Base-by-base conservation (phyloP, 352 stramenopile species). In the Globisporangium abappressorium region DNA sequence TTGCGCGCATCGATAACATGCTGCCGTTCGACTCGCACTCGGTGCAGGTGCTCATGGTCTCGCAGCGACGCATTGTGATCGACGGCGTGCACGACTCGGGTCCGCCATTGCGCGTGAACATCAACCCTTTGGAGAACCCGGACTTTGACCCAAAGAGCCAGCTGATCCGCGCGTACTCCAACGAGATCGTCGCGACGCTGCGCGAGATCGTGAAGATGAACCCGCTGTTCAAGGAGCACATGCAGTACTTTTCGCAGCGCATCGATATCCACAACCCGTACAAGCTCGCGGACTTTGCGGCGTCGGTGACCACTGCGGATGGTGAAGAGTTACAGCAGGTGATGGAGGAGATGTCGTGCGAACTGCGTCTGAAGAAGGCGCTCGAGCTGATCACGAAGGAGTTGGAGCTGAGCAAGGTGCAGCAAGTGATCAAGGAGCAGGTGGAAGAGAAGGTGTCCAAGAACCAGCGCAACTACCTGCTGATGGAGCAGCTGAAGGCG, bases 401-500 rank as follows among this genome's bases (percentile, higher is more conserved):
- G 73, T 75, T 97, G 36, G 95, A 99, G 74, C 77, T 99, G 2
- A 95, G 83, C 63, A 98, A 98, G 61, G 80, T 99, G 46, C 97
- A 99, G 70, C 88, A 99, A 78, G 97, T 98, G 62, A 99, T 99
- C 76, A 98, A 95, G 71, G 80, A 96, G 66, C 90, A 97, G 61
- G 89, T 95, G 33, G 84, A 93, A 69, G 85, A 92, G 63, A 95
- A 94, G 51, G 82, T 99, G 70, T 98, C 84, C n/a, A 97, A 99
- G 75, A 94, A 98, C 66, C 98, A 99, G 73, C 85, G 98, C 30
- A 97, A 98, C 58, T 99, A 99, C 77, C 86, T 99, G 70, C 80
- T 99, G 15, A 98, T 93, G 74, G 97, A 99, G 74, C 98, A 99
- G 77, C 80, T 99, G 15, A 99, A 99, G 77, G 97, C 87, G 0